Percentiles rank a stretch among this genome's conserved stretches.
Evolutionary conservation across 768 basidiomycete species (phyloP).

Genomic region (Mycena epipterygia): DNA sequence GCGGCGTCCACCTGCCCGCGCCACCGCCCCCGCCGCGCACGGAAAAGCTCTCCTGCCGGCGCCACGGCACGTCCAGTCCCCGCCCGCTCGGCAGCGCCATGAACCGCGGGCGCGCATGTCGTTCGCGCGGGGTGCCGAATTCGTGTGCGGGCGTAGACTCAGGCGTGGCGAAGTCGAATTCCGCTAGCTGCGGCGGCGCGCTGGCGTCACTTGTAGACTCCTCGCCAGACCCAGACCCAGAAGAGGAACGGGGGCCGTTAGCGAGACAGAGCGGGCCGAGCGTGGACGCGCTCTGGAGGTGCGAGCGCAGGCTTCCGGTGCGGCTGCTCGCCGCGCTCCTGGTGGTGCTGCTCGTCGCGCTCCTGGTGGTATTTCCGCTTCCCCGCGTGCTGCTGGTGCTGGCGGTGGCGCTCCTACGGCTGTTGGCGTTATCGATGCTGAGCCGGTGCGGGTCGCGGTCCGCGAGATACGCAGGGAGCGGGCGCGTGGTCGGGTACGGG

Average conservation of each 20-base stretch:
- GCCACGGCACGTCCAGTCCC: slow-evolving; percentile 32
- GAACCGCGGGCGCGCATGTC: slow-evolving; percentile 22
- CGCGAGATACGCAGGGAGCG: slow-evolving; percentile 48
- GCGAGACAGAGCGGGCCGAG: slow-evolving; percentile 58
- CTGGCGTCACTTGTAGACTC: too few species aligned
- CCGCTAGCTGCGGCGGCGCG: not conserved
- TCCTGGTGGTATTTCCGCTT: too few species aligned
- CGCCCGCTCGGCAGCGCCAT: slow-evolving; percentile 20
- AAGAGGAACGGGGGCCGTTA: slow-evolving; percentile 54
- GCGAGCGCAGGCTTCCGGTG: slow-evolving; percentile 29
- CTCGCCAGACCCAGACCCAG: too few species aligned
- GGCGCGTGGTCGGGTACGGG: slow-evolving; percentile 40
- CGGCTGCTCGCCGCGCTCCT: slow-evolving; percentile 23
- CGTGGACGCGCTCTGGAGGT: slow-evolving; percentile 43
- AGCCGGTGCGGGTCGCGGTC: slow-evolving; percentile 36
- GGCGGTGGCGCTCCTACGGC: slow-evolving; percentile 30
- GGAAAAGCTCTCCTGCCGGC: slow-evolving; percentile 22
- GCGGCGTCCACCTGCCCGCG: slow-evolving; percentile 13
- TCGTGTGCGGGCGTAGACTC: not conserved
- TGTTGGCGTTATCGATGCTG: slow-evolving; percentile 25
- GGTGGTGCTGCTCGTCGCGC: not conserved
- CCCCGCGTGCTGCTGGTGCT: slow-evolving; percentile 38
- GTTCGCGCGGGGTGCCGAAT: slow-evolving; percentile 19
- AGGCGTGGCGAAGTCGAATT: slow-evolving; percentile 16
- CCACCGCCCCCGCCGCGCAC: slow-evolving; percentile 7